Base-by-base conservation (phyloP, 139 green algal species). In the Eudorina sp. region DNA sequence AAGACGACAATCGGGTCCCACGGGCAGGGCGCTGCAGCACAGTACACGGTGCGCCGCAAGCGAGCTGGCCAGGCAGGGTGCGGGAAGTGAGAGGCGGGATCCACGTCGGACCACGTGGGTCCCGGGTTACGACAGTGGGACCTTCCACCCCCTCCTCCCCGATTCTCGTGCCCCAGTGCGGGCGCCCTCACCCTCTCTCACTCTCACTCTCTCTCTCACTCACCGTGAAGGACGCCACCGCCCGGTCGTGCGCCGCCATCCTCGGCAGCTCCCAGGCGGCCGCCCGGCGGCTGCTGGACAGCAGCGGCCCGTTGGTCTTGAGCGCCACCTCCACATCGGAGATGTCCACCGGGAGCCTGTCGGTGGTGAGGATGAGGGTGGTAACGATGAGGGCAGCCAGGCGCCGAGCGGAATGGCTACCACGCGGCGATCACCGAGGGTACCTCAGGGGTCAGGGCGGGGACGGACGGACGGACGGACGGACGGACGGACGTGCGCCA, bases 171-270 rank as follows among this genome's bases (percentile, higher is more conserved):
- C 6, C 23, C 8, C 5, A 6, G 58, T n/a, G 58, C n/a, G n/a
- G n/a, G n/a, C n/a, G n/a, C n/a, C n/a, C n/a, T n/a, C n/a, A n/a
- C n/a, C n/a, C n/a, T n/a, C n/a, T n/a, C n/a, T n/a, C n/a, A n/a
- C n/a, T n/a, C n/a, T n/a, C n/a, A n/a, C n/a, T n/a, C n/a, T n/a
- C n/a, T n/a, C n/a, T 31, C 21, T 29, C 38, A 4, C 76, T 41
- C 45, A 86, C 80, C 58, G 68, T 86, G 58, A 92, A 88, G 40
- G 55, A 83, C 81, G 89, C 62, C 16, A 88, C 70, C 38, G 85
- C 83, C 6, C 80, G 82, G 76, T 94, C 91, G 41, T 90, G 88
- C 18, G 89, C 85, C 70, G 88, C 83, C 58, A 94, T 51, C 3
- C 86, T 70, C 3, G 91, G 91, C 70, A 94, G 70, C 58, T 74